Evolutionary conservation across 2,329 filamentous ascomycete genomes (phyloP), one percentile per base, ranked within the genome.

Genomic region (Dactylellina leptospora): DNA sequence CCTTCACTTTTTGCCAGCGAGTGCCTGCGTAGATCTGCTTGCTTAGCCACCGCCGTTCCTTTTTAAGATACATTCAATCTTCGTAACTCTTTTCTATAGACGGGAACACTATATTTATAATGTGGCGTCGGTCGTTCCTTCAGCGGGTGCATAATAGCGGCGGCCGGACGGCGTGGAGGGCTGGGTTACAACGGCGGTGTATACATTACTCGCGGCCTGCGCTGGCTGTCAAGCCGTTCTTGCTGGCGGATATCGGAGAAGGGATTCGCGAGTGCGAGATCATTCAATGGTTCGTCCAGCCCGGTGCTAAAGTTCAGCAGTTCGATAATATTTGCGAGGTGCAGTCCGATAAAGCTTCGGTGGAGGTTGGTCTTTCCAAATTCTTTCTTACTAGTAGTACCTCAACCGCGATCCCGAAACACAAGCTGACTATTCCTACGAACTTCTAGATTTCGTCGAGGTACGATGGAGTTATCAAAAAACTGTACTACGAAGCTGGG

Each of bases 241-340:
- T 93, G 40, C 81, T 96, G 70, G 91, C 91, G 74, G 91, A 96
- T 78, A 95, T 96, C 80, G 91, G 91, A 91, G 96, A 84, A 90
- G 95, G 95, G 61, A 99, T 97, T 78, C 93, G 95, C 79, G 95
- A 99, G 82, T 96, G 95, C 78, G 95, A 99, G 81, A 91, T 99
- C 78, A 97, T 97, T 78, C 95, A 99, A 83, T 99, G 95, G 95
- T 99, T 97, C 80, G 93, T 99, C 75, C 90, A 97, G 81, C 92
- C 96, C 53, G 93, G 93, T 68, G 95, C 95, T 33, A 88, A 90
- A 66, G 93, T 99, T 77, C 93, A 99, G 82, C 93, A 99, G 82
- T 99, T 96, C 85, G 95, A 96, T 76, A 95, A 93, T 71, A 85
- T 99, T 48, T 99, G 95, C 82, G 95, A 99, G 82, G 96, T 99